Evolutionary conservation across 1,284 basidiomycete genomes (phyloP).

Genomic region (Polyporus tsugae): DNA sequence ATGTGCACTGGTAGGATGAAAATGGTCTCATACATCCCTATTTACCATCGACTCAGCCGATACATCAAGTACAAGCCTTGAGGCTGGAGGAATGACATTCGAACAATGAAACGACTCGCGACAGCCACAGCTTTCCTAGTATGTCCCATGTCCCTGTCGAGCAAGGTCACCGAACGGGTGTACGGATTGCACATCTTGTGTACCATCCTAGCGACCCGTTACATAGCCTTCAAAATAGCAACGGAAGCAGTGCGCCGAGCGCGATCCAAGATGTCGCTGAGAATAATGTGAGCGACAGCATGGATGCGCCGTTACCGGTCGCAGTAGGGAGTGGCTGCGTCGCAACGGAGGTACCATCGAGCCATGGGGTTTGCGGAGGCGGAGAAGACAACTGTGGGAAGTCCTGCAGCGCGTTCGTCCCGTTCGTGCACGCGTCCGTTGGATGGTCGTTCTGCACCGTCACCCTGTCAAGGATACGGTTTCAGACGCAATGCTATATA

Average conservation of each 20-base stretch:
- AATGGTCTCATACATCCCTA: too few species aligned
- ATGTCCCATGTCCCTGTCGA: not conserved
- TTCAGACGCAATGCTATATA: not conserved
- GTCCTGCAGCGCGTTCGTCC: constrained; percentile 45
- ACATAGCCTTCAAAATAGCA: not conserved
- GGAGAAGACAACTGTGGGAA: constrained; percentile 47
- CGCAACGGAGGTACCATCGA: constrained; percentile 34
- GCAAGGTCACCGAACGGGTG: not conserved
- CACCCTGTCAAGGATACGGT: constrained; percentile 34
- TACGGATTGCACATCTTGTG: not conserved
- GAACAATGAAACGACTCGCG: too few species aligned
- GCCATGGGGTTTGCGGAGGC: constrained; percentile 39
- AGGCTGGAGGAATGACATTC: too few species aligned
- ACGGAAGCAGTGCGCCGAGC: constrained; percentile 10
- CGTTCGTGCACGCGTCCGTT: constrained; percentile 43
- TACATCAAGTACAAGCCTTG: too few species aligned
- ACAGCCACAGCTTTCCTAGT: too few species aligned
- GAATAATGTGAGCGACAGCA: not conserved
- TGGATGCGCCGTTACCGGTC: constrained; percentile 24
- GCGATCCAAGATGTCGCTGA: not conserved
- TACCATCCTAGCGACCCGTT: too few species aligned
- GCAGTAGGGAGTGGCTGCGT: constrained; percentile 35
- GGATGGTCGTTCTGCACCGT: constrained; percentile 48
- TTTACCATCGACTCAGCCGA: too few species aligned
- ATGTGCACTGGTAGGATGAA: too few species aligned